Conservation (phyloP, 108 stramenopile genomes). For the Nitzschia sp. region DNA sequence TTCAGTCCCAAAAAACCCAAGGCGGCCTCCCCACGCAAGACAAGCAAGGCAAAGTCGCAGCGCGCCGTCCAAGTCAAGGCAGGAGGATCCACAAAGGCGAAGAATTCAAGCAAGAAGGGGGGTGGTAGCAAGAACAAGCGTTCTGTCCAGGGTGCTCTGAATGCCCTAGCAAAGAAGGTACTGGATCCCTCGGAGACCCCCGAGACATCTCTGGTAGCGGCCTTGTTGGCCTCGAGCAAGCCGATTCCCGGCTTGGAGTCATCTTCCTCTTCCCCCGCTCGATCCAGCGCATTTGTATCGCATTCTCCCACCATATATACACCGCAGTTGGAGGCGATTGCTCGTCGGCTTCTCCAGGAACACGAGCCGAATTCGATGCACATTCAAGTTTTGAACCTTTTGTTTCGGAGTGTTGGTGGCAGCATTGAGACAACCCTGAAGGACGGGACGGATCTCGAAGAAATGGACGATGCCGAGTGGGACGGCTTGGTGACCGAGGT, state of each 20-base stretch:
- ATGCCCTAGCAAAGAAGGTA: slow-evolving; percentile 30
- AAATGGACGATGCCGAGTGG: slow-evolving; percentile 75
- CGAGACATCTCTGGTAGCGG: slow-evolving; percentile 43
- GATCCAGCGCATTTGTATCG: background rate
- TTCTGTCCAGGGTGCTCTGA: slow-evolving; percentile 13
- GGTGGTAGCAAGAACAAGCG: background rate
- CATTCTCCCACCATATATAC: slow-evolving; percentile 6
- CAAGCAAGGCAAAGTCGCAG: background rate
- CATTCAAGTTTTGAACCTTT: slow-evolving; percentile 58
- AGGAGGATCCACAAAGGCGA: background rate
- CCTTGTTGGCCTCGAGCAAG: slow-evolving; percentile 42
- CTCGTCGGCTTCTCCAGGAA: slow-evolving; percentile 42
- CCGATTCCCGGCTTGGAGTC: slow-evolving; percentile 33
- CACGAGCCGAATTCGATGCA: slow-evolving; percentile 60
- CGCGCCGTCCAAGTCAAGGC: background rate
- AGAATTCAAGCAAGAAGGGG: background rate
- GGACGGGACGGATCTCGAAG: slow-evolving; percentile 52
- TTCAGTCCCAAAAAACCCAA: slow-evolving; percentile 6
- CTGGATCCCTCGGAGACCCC: slow-evolving; percentile 37
- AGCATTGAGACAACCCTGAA: slow-evolving; percentile 36
- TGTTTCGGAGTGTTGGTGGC: slow-evolving; percentile 86
- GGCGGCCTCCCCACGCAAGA: background rate
- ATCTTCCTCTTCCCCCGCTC: background rate
- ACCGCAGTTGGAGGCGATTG: slow-evolving; percentile 41
- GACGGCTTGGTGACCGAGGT: slow-evolving; percentile 59